Evolutionary conservation across 257 asterid genomes (phyloP).

Genomic region (Salvia rosmarinus): DNA sequence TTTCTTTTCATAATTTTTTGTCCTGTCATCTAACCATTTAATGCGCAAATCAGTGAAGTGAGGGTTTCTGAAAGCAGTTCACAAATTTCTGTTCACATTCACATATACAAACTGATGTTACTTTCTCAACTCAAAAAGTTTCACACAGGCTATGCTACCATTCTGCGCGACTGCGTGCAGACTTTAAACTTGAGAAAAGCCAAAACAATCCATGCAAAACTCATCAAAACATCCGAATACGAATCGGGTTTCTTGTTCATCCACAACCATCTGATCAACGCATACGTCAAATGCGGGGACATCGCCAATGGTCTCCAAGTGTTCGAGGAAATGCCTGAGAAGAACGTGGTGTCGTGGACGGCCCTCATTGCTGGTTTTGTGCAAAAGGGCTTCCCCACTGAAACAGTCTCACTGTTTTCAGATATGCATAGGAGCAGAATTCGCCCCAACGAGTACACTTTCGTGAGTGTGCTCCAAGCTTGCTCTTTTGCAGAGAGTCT

Average conservation of each 20-base stretch:
- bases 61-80: no score
- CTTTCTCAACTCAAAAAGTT: conserved; percentile 38
- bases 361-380: conserved; percentile 69
- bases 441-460: conserved; percentile 64
- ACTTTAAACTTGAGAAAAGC: conserved; percentile 43
- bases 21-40: no score
- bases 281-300: conserved; percentile 61
- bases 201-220: conserved; percentile 49
- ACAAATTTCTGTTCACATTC: no score
- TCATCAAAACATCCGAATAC: conserved; percentile 42
- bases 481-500: conserved; percentile 53
- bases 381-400: conserved; percentile 56
- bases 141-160: conserved; percentile 40
- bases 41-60: no score
- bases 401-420: conserved; percentile 54
- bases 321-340: conserved; percentile 73
- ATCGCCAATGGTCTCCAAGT: conserved; percentile 40
- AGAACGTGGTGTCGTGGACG: conserved; percentile 74
- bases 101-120: conserved; percentile 26
- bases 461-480: conserved; percentile 72
- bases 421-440: conserved; percentile 53
- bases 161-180: conserved; percentile 48
- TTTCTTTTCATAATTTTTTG: no score
- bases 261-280: conserved; percentile 56
- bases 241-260: conserved; percentile 44